Evolutionary conservation across 2,329 filamentous ascomycete genomes (phyloP).

Genomic region (Neonectria ditissima): DNA sequence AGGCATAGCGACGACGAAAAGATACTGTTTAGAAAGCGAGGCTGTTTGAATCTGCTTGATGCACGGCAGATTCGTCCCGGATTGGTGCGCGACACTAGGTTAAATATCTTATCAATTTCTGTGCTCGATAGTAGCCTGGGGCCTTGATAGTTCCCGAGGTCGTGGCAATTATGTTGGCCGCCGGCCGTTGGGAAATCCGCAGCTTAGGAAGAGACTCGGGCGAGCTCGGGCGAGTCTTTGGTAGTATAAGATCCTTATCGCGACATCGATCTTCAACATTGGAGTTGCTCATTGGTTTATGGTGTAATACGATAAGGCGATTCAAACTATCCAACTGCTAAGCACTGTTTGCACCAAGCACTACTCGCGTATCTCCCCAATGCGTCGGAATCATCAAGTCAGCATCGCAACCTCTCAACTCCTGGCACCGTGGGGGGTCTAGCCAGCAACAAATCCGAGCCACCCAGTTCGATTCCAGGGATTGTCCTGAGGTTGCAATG

Average conservation of each 20-base stretch:
- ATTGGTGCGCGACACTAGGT: not conserved
- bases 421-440: not conserved
- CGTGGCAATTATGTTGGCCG: not conserved
- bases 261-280: not conserved
- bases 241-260: not conserved
- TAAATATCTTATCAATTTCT: constrained; percentile 13
- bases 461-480: too few relatives aligned
- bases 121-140: not conserved
- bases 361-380: too few relatives aligned
- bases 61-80: not conserved
- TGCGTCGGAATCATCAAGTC: not conserved
- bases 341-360: too few relatives aligned
- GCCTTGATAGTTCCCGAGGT: not conserved
- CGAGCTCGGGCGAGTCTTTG: constrained; percentile 19
- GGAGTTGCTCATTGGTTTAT: not conserved
- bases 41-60: not conserved
- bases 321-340: too few relatives aligned
- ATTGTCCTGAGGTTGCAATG: not conserved
- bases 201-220: not conserved
- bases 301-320: not conserved
- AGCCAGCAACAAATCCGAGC: not conserved
- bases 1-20: constrained; percentile 29
- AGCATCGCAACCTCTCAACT: too few relatives aligned
- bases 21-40: not conserved
- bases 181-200: not conserved